phyloP scores from a whole-genome alignment of 1,284 basidiomycete genomes.

The Grifola frondosa region DNA sequence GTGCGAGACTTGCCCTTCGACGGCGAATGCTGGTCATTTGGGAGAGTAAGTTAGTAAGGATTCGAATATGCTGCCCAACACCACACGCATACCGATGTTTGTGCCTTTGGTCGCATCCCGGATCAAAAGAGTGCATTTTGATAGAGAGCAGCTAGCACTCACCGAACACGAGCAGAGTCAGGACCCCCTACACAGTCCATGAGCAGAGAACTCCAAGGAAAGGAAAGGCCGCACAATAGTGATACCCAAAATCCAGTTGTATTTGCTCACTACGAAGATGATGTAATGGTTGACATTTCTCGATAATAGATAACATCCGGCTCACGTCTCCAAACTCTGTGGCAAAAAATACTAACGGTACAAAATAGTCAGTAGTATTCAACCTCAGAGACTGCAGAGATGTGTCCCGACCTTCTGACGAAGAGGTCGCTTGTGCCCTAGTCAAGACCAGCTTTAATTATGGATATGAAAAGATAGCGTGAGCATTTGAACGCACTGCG shows the following conservation, averaged over 20 bases:
- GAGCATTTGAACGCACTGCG: conserved; percentile 12
- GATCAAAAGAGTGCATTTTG: no score
- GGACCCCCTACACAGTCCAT: conserved; percentile 3
- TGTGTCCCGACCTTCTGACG: conserved; percentile 13
- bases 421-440: conserved; percentile 19
- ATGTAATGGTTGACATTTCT: not conserved
- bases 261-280: conserved; percentile 16
- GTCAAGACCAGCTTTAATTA: not conserved
- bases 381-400: no score
- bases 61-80: no score
- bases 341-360: conserved; percentile 16
- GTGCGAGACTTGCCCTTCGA: no score
- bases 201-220: no score
- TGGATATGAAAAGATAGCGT: no score
- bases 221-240: conserved; percentile 15
- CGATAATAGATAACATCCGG: not conserved
- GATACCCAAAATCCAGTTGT: conserved; percentile 8
- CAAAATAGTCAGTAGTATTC: not conserved
- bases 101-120: conserved; percentile 6
- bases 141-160: not conserved
- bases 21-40: no score
- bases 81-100: conserved; percentile 20
- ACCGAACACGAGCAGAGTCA: conserved; percentile 17
- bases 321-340: conserved; percentile 22
- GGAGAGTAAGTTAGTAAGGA: no score